Percentiles rank a stretch among this genome's conserved stretches.
Evolutionary conservation across 306 rosid genomes (phyloP).

Genomic region (Prunus persica): Prunus_persica_NCBIv2 NC_034015.1:18285501-18286000

Average conservation of each 20-base stretch:
- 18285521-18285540: background rate
- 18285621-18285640: background rate
- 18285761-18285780: conserved; percentile 3
- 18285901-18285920: conserved; percentile 44
- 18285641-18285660: background rate
- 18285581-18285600: background rate
- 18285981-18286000: background rate
- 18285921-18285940: background rate
- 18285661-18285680: background rate
- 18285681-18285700: conserved; percentile 45
- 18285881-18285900: conserved; percentile 49
- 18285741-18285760: conserved; percentile 48
- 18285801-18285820: background rate
- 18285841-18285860: conserved; percentile 35
- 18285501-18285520: conserved; percentile 4
- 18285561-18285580: background rate
- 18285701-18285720: conserved; percentile 47
- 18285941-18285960: background rate
- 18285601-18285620: background rate
- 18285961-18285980: background rate
- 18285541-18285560: background rate
- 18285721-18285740: conserved; percentile 52
- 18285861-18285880: conserved; percentile 47
- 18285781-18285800: background rate
- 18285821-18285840: background rate